Conservation (phyloP, 1,139 yeast genomes). For the Candida frijolesensis region DNA sequence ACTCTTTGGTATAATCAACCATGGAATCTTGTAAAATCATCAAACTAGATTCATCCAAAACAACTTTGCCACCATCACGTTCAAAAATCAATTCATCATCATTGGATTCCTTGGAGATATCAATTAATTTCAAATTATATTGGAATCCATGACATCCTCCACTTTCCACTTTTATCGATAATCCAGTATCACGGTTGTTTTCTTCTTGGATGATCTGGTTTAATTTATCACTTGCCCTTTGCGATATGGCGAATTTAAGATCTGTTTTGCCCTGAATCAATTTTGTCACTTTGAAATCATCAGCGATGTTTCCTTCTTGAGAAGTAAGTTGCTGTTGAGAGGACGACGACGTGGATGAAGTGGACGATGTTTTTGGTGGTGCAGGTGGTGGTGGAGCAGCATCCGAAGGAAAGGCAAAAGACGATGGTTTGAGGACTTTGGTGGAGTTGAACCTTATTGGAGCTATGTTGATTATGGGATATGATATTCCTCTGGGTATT, state of each 20-base stretch:
- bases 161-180: conserved; percentile 83
- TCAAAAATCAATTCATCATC: conserved; percentile 56
- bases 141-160: conserved; percentile 99
- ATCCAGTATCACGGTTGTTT: conserved; percentile 57
- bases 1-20: conserved; percentile 85
- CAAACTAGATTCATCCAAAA: conserved; percentile 79
- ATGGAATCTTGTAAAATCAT: conserved; percentile 84
- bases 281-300: conserved; percentile 29
- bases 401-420: conserved; percentile 15
- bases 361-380: conserved; percentile 10
- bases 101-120: conserved; percentile 44
- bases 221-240: conserved; percentile 51
- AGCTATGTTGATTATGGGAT: neutral
- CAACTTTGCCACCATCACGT: conserved; percentile 63
- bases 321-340: neutral
- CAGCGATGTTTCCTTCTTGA: conserved; percentile 27
- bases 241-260: conserved; percentile 41
- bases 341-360: neutral
- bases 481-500: neutral
- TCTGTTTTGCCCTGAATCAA: conserved; percentile 39
- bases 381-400: conserved; percentile 30
- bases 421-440: neutral
- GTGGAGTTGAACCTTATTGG: conserved; percentile 8
- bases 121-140: conserved; percentile 69
- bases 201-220: conserved; percentile 60